Conservation (phyloP, 2,329 filamentous ascomycete genomes). For the Colletotrichum graminicola region DNA sequence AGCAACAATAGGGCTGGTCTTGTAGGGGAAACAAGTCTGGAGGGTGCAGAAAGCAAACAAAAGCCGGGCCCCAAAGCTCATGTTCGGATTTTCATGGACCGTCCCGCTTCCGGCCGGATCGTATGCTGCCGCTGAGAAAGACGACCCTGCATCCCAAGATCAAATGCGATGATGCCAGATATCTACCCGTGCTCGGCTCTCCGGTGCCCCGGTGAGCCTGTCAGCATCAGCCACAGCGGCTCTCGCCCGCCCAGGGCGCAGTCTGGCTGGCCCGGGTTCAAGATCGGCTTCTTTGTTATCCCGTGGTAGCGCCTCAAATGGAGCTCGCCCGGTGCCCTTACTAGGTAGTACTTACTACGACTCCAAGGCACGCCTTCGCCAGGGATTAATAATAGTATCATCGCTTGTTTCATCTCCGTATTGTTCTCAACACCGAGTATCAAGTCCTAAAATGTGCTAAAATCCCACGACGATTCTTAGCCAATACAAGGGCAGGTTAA, state of each 20-base stretch:
- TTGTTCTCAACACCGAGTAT: constrained; percentile 15
- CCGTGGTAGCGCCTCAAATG: constrained; percentile 12
- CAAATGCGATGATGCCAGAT: background rate
- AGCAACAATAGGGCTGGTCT: background rate
- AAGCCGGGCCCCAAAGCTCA: constrained; percentile 18
- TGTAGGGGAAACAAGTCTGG: constrained; percentile 4
- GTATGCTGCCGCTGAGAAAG: constrained; percentile 1
- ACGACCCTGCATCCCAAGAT: constrained; percentile 13
- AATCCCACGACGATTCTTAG: constrained; percentile 15
- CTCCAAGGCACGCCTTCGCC: constrained; percentile 18
- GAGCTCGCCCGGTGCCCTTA: constrained; percentile 10
- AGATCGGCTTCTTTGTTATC: constrained; percentile 14
- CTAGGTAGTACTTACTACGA: background rate
- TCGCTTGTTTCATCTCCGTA: constrained; percentile 26
- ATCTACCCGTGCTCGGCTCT: background rate
- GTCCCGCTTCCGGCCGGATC: constrained; percentile 27
- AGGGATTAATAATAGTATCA: constrained; percentile 32
- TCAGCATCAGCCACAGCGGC: constrained; percentile 22
- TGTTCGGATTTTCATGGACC: constrained; percentile 12
- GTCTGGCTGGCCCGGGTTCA: background rate
- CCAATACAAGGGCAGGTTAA: background rate
- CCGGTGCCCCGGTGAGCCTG: constrained; percentile 1
- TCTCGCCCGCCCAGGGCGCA: constrained; percentile 9
- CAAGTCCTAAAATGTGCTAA: background rate
- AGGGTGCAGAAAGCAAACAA: constrained; percentile 9